Evolutionary conservation across 768 basidiomycete species (phyloP).

Genomic region (Collybiopsis confluens): DNA sequence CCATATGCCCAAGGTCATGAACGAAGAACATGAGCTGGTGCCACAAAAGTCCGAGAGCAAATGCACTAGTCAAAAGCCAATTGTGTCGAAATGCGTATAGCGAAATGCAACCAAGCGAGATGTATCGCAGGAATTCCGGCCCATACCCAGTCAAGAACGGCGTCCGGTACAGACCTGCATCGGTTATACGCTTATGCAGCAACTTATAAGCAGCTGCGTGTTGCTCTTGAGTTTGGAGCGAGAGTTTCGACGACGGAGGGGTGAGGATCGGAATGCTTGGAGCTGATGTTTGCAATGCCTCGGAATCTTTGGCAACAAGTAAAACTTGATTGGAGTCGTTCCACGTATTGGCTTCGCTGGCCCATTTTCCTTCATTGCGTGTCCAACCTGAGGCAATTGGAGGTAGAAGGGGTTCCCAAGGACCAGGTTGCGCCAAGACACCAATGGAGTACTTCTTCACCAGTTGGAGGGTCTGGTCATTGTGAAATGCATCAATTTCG

Average conservation of each 20-base stretch:
- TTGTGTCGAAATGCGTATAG: constrained; percentile 54
- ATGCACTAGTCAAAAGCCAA: constrained; percentile 72
- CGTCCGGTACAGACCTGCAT: constrained; percentile 82
- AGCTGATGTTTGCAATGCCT: constrained; percentile 14
- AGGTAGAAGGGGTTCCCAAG: constrained; percentile 79
- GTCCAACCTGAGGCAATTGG: constrained; percentile 87
- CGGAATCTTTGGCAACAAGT: constrained; percentile 45
- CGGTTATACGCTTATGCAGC: constrained; percentile 68
- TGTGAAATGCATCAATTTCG: constrained; percentile 92
- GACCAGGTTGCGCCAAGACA: constrained; percentile 52
- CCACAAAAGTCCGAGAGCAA: constrained; percentile 86
- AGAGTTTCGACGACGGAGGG: constrained; percentile 51
- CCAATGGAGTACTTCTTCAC: constrained; percentile 69
- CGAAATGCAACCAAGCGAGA: constrained; percentile 54
- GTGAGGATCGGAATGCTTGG: constrained; percentile 45
- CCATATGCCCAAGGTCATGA: constrained; percentile 95
- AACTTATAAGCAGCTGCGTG: constrained; percentile 78
- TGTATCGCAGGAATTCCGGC: constrained; percentile 80
- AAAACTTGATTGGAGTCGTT: constrained; percentile 51
- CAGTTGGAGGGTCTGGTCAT: constrained; percentile 47
- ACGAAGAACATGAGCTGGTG: constrained; percentile 91
- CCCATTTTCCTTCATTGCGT: constrained; percentile 57
- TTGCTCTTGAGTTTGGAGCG: constrained; percentile 51
- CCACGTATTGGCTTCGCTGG: constrained; percentile 53
- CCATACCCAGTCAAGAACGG: constrained; percentile 87